Percentiles rank a stretch among this genome's conserved stretches.
phyloP scores from a whole-genome alignment of 2,329 filamentous ascomycete genomes.

The Aspergillus terreus region DNA sequence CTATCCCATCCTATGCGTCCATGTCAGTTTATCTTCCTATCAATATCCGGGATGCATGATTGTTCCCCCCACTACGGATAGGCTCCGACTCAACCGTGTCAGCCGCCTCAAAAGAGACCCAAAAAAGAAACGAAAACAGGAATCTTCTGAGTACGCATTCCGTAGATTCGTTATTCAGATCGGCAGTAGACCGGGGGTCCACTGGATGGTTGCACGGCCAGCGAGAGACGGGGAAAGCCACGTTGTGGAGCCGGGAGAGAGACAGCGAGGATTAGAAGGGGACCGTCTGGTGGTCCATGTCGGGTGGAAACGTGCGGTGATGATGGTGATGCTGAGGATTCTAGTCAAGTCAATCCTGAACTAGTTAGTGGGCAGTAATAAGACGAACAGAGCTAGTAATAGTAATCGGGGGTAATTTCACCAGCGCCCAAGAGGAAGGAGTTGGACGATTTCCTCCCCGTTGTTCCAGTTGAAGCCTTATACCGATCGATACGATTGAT shows the following conservation, averaged over 20 bases:
- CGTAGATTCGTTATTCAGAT: conserved; percentile 24
- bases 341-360: conserved; percentile 4
- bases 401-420: background rate
- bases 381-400: conserved; percentile 1
- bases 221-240: conserved; percentile 28
- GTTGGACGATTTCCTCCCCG: too few relatives aligned
- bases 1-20: too few relatives aligned
- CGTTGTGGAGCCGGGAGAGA: conserved; percentile 29
- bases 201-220: conserved; percentile 22
- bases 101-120: conserved; percentile 3
- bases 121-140: background rate
- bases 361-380: conserved; percentile 8
- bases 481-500: background rate
- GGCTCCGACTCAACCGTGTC: background rate
- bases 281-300: conserved; percentile 30
- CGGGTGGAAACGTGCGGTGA: conserved; percentile 18
- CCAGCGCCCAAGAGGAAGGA: background rate
- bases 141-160: background rate
- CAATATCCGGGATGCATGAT: too few relatives aligned
- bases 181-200: conserved; percentile 26
- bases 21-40: too few relatives aligned
- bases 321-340: conserved; percentile 1
- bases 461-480: background rate
- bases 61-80: background rate
- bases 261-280: conserved; percentile 16